Base-by-base conservation (phyloP, 2,329 filamentous ascomycete genomes). In the Trichophyton verrucosum region DNA sequence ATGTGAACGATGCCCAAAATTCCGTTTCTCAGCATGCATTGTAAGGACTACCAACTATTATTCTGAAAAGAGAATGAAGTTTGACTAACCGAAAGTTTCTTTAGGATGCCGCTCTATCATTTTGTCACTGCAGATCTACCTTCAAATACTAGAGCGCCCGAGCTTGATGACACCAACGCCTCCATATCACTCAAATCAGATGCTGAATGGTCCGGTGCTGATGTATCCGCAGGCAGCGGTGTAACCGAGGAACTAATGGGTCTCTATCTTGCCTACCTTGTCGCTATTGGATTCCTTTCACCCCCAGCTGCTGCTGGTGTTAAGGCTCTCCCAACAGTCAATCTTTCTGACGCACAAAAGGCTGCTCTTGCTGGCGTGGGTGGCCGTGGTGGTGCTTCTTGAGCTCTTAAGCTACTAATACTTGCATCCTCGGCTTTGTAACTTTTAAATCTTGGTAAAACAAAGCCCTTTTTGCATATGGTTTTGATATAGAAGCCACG, bases 151-250 rank as follows among this genome's bases (percentile, higher is more conserved):
- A 83, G 81, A 49, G 87, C 88, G 0, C 86, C 87, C 0, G 87
- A 89, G 70, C 80, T 94, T 11, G 86, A 89, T 67, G 88, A 92
- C 70, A 72, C 67, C 40, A 90, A 94, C 68, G 83, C 89, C 0
- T 78, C 82, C 1, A 75, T 77, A 1, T 81, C 86, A 0, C 78
- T 95, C 24, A 81, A 81, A 69, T 78, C 80, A 2, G 86, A 91
- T 68, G 78, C 78, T 0, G 76, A 80, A 59, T 78, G 80, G 79
- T 76, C 81, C 0, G 77, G 77, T 0, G 69, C 79, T 49, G 80
- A 83, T 64, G 78, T 79, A 65, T 81, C 78, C 56, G 71, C 72
- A 0, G 81, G 73, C 60, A 77, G 66, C 64, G 79, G 79, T n/a
- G 80, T 87, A 8, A 80, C 75, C 33, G 72, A 78, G 60, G 80